phyloP scores from a whole-genome alignment of 257 asterid genomes.

The Solanum appendiculatum region DNA sequence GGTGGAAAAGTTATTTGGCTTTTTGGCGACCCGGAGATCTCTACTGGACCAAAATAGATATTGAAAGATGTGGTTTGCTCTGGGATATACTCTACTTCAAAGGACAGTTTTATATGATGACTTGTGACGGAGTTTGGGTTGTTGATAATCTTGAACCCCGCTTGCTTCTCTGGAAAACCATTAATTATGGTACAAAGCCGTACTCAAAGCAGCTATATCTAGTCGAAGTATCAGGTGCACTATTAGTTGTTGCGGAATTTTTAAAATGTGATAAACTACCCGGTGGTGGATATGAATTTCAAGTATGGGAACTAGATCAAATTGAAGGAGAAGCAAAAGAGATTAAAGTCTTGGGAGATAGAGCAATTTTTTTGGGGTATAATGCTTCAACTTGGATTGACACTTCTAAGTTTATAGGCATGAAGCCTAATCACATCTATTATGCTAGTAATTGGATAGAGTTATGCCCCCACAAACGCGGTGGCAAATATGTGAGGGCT shows the following conservation, averaged over 20 bases:
- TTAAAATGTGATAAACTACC: background rate
- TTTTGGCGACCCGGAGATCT: background rate
- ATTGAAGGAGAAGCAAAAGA: background rate
- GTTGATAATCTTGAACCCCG: background rate
- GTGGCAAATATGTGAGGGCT: background rate
- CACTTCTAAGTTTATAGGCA: background rate
- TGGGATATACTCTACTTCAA: background rate
- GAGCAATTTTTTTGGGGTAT: background rate
- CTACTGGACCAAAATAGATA: background rate
- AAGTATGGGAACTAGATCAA: background rate
- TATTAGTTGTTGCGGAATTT: background rate
- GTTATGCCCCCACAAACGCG: background rate
- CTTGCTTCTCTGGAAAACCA: too few relatives aligned
- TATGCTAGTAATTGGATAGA: background rate
- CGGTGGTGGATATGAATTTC: background rate
- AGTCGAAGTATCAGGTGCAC: background rate
- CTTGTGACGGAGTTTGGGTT: background rate
- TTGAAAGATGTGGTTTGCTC: background rate
- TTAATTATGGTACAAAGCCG: too few relatives aligned
- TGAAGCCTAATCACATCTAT: too few relatives aligned
- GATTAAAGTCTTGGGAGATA: background rate
- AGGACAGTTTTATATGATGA: background rate
- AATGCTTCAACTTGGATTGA: background rate
- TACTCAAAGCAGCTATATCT: background rate
- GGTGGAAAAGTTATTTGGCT: too few relatives aligned